A percentile compares a stretch with the other conserved stretches of the same genome.
Conservation (phyloP, 176 grass and related monocot genomes). For the Puccinellia tenuiflora region DNA sequence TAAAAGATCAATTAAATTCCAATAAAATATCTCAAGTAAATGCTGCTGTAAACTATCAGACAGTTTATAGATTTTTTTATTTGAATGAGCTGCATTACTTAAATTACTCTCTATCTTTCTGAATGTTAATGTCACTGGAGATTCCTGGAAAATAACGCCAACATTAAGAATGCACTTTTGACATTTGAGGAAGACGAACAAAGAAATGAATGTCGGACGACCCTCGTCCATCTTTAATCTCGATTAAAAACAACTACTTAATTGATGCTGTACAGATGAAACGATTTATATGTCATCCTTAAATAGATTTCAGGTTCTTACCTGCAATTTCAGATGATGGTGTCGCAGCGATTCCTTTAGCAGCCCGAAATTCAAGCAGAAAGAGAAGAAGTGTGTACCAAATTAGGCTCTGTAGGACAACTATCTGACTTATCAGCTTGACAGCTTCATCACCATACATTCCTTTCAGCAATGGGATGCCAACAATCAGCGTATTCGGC, state of each 20-base stretch:
- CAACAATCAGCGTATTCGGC: slow-evolving; percentile 84
- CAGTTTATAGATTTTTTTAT: background rate
- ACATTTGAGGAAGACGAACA: background rate
- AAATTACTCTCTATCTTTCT: background rate
- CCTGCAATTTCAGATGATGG: slow-evolving; percentile 48
- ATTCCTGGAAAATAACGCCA: background rate
- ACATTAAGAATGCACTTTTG: background rate
- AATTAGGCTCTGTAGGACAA: slow-evolving; percentile 85
- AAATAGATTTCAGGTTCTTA: slow-evolving; percentile 38
- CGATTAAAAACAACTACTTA: background rate
- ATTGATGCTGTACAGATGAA: slow-evolving; percentile 1
- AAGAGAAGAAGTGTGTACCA: slow-evolving; percentile 80
- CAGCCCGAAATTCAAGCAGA: slow-evolving; percentile 63
- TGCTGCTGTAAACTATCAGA: background rate
- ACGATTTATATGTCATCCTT: slow-evolving; percentile 20
- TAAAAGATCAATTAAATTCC: background rate
- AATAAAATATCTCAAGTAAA: background rate
- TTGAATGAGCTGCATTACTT: background rate
- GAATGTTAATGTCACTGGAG: background rate
- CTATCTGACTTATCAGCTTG: slow-evolving; percentile 68
- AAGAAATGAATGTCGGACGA: background rate
- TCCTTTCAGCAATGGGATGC: slow-evolving; percentile 79
- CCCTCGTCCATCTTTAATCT: background rate
- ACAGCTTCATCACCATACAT: slow-evolving; percentile 80
- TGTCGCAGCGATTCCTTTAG: slow-evolving; percentile 35